Conservation (phyloP, 768 basidiomycete genomes). For the Lentinula guzmanii region DNA sequence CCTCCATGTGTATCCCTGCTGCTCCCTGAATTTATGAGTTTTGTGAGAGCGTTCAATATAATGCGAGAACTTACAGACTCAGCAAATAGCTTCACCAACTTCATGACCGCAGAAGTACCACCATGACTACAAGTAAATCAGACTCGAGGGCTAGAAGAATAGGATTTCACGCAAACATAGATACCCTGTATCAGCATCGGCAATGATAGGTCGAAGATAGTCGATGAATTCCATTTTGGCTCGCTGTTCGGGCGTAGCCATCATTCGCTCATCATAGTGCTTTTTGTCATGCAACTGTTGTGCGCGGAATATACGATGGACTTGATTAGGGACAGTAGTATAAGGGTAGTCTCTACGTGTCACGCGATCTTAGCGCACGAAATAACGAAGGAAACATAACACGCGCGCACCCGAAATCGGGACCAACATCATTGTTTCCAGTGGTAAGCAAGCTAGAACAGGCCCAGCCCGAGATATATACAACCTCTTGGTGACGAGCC, state of each 20-base stretch:
- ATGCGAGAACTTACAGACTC: slow-evolving; percentile 55
- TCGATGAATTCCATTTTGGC: slow-evolving; percentile 75
- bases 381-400: background rate
- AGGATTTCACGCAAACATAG: slow-evolving; percentile 10
- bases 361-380: background rate
- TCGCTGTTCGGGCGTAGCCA: slow-evolving; percentile 54
- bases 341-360: slow-evolving; percentile 81
- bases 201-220: slow-evolving; percentile 89
- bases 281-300: slow-evolving; percentile 93
- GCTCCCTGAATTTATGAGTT: slow-evolving; percentile 53
- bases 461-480: slow-evolving; percentile 94
- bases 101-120: slow-evolving; percentile 91
- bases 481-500: slow-evolving; percentile 78
- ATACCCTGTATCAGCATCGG: slow-evolving; percentile 92
- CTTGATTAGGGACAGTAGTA: slow-evolving; percentile 94
- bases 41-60: background rate
- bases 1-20: slow-evolving; percentile 87
- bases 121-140: slow-evolving; percentile 58
- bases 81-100: slow-evolving; percentile 90
- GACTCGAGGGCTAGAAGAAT: background rate
- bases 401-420: slow-evolving; percentile 76
- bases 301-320: slow-evolving; percentile 85
- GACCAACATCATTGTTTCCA: slow-evolving; percentile 87
- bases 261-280: slow-evolving; percentile 82
- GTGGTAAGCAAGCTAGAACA: slow-evolving; percentile 83